Evolutionary conservation across 371 early-diverging fungal species (phyloP).

Genomic region (Chytridium lagenaria): DNA sequence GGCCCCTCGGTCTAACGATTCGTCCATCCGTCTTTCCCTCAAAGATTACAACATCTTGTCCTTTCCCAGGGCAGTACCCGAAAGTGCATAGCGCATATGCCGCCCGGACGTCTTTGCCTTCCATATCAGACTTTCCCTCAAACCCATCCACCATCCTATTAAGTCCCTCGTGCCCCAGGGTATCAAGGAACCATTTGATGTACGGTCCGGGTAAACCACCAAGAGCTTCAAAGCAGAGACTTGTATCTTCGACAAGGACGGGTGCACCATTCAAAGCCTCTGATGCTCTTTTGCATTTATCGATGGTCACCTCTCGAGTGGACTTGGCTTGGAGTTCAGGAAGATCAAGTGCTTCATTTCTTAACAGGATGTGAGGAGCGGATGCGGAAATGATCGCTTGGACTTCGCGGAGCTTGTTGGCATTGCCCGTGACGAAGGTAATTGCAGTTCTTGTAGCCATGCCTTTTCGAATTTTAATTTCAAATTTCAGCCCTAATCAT

Average conservation of each 20-base stretch:
- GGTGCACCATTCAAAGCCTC: conserved; percentile 75
- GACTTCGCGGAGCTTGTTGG: conserved; percentile 91
- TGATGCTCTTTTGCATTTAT: conserved; percentile 78
- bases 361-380: conserved; percentile 60
- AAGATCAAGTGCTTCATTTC: conserved; percentile 73
- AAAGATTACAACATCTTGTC: conserved; percentile 81
- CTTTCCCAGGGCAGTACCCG: conserved; percentile 83
- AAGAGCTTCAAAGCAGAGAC: conserved; percentile 90
- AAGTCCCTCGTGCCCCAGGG: conserved; percentile 79
- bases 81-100: conserved; percentile 92
- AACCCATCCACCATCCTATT: conserved; percentile 86
- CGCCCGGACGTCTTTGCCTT: conserved; percentile 66
- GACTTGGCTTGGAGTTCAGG: conserved; percentile 88
- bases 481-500: too few relatives aligned
- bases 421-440: conserved; percentile 82
- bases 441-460: conserved; percentile 22
- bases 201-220: conserved; percentile 80
- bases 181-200: conserved; percentile 94
- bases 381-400: conserved; percentile 75
- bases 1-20: conserved; percentile 90
- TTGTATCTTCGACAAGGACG: conserved; percentile 94
- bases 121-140: conserved; percentile 14
- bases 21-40: conserved; percentile 85
- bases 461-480: too few relatives aligned
- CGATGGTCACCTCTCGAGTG: conserved; percentile 68